Base-by-base conservation (phyloP, 768 basidiomycete genomes). In the Phylloporus sp. region DNA sequence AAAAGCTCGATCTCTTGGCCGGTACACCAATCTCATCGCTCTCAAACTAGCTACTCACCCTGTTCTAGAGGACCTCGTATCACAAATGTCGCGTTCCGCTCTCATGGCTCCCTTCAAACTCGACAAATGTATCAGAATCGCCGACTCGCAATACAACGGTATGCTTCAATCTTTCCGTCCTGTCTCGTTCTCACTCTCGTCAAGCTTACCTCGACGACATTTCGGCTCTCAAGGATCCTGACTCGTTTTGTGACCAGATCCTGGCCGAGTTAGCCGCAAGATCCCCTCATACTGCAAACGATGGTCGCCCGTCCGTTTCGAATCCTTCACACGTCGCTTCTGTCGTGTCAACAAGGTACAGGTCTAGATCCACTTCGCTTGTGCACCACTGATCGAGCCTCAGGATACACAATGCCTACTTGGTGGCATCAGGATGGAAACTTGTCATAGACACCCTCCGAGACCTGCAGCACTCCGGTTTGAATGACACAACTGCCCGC, bases 401-500 rank as follows among this genome's bases (percentile, higher is more conserved):
- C 55, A 91, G 89, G 64, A 74, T 91, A 44, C 89, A 92, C 64
- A 92, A 91, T 60, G 65, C 79, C 8, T 90, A 88, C 63, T 79
- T 86, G 77, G 72, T 90, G 27, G 84, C 88, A n/a, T 80, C 86
- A 14, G 84, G 80, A 2, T 92, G 90, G 90, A 86, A 76, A 53
- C 68, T 90, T 38, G 80, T 86, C n/a, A 63, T 73, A 4, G 73
- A 82, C 47, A 70, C 71, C 26, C 68, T 91, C 44, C 72, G 72
- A 42, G 71, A 77, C 22, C 68, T 90, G 37, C 69, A 73, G n/a
- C 66, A 74, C 15, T 67, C 71, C 11, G 83, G 82, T 26, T 53
- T 87, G 15, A 65, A 71, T 8, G 82, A 89, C 47, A 57, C 64
- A 23, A 72, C 69, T 26, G 68, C 80, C 46, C 79, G 80, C 46